Percentiles rank a stretch among this genome's conserved stretches.
Conservation (phyloP, 2,329 filamentous ascomycete species). For the Neopestalotiopsis sp. region DNA sequence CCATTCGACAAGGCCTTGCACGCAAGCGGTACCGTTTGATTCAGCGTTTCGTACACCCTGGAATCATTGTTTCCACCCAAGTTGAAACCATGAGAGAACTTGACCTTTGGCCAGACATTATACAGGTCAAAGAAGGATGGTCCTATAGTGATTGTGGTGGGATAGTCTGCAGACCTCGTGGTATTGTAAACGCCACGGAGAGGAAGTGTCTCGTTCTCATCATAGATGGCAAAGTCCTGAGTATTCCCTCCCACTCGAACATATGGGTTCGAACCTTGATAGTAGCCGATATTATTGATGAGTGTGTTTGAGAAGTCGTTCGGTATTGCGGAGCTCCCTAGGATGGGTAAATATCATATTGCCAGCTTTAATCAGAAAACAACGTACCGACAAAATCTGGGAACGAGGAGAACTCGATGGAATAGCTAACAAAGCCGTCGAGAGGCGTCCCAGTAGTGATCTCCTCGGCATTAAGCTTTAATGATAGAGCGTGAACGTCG, state of each 20-base stretch:
- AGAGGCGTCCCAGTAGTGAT: slow-evolving; percentile 34
- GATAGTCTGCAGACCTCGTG: slow-evolving; percentile 60
- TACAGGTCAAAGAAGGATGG: slow-evolving; percentile 69
- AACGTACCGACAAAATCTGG: slow-evolving; percentile 39
- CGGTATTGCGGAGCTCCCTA: slow-evolving; percentile 49
- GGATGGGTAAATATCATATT: slow-evolving; percentile 18
- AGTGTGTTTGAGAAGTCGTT: slow-evolving; percentile 67
- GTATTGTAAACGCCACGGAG: slow-evolving; percentile 58
- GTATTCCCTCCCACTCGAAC: slow-evolving; percentile 71
- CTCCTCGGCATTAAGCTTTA: slow-evolving; percentile 20
- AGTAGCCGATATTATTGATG: slow-evolving; percentile 58
- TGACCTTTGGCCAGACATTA: slow-evolving; percentile 56
- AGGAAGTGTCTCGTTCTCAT: slow-evolving; percentile 53
- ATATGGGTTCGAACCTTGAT: slow-evolving; percentile 61
- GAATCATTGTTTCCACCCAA: slow-evolving; percentile 55
- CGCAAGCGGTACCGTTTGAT: slow-evolving; percentile 59
- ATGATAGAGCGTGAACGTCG: background rate
- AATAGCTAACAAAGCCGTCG: slow-evolving; percentile 47
- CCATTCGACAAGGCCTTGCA: slow-evolving; percentile 59
- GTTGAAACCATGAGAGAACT: slow-evolving; percentile 68
- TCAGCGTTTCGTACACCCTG: slow-evolving; percentile 53
- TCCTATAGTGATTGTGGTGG: slow-evolving; percentile 64
- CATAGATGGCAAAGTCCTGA: slow-evolving; percentile 68
- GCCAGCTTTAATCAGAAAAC: background rate
- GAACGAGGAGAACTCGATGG: slow-evolving; percentile 46